Evolutionary conservation across 176 grass and related monocot species (phyloP).

Genomic region (Poa pratensis): DNA sequence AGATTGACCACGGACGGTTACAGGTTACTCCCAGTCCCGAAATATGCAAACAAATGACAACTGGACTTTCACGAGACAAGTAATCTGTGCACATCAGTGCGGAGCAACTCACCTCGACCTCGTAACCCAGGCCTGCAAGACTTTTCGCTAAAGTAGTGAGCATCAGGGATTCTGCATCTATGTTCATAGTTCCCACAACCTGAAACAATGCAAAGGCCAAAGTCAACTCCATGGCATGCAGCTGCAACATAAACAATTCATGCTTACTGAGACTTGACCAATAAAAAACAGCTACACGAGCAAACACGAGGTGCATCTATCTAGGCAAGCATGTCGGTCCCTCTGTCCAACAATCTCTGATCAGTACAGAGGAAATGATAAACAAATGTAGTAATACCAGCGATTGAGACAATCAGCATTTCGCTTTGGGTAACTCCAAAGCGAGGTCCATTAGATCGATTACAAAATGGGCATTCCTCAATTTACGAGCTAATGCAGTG

Average conservation of each 20-base stretch:
- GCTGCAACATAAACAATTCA: conserved; percentile 19
- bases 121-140: conserved; percentile 73
- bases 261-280: conserved; percentile 18
- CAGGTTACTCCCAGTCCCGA: conserved; percentile 3
- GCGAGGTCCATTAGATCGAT: background rate
- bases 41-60: conserved; percentile 13
- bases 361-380: conserved; percentile 13
- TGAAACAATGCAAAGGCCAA: conserved; percentile 48
- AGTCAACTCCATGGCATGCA: conserved; percentile 44
- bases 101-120: conserved; percentile 63
- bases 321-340: conserved; percentile 55
- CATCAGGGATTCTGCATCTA: conserved; percentile 75
- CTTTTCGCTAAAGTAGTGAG: conserved; percentile 73
- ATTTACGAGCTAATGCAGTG: conserved; percentile 21
- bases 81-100: background rate
- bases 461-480: conserved; percentile 17
- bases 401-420: background rate
- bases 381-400: background rate
- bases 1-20: background rate
- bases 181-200: conserved; percentile 65
- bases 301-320: conserved; percentile 32
- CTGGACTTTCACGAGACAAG: background rate
- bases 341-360: conserved; percentile 33
- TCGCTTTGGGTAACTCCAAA: conserved; percentile 25
- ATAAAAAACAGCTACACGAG: conserved; percentile 36